phyloP scores from a whole-genome alignment of 768 basidiomycete genomes.

The Termitomyces sp. region DNA sequence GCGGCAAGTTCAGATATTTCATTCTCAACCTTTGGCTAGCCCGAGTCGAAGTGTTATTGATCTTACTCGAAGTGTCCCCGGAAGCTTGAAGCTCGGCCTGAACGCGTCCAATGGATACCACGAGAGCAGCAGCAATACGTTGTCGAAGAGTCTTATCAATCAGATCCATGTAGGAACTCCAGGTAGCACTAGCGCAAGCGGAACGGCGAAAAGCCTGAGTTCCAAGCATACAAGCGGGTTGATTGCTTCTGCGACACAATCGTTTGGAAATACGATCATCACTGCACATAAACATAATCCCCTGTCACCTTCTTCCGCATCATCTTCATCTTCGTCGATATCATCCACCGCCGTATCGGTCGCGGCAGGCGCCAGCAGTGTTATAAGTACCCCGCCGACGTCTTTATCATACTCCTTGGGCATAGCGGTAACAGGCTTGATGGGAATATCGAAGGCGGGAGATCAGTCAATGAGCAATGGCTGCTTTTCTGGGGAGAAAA shows the following conservation, averaged over 20 bases:
- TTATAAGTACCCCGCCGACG: conserved; percentile 54
- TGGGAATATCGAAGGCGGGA: conserved; percentile 28
- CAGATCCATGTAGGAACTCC: conserved; percentile 34
- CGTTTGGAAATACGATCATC: conserved; percentile 12
- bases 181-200: conserved; percentile 20
- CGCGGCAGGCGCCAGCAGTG: conserved; percentile 34
- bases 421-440: conserved; percentile 35
- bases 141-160: conserved; percentile 37
- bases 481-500: conserved; percentile 8
- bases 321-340: conserved; percentile 51
- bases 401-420: conserved; percentile 46
- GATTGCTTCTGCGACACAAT: conserved; percentile 23
- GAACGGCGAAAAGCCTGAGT: conserved; percentile 29
- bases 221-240: conserved; percentile 37
- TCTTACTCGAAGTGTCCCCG: conserved; percentile 22
- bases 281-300: conserved; percentile 14
- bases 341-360: conserved; percentile 36
- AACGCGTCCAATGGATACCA: conserved; percentile 21
- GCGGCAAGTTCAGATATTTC: conserved; percentile 75
- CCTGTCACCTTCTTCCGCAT: conserved; percentile 33
- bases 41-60: conserved; percentile 33
- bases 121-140: conserved; percentile 30
- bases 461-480: conserved; percentile 7
- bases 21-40: conserved; percentile 74
- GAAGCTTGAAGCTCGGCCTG: conserved; percentile 22